A percentile compares a stretch with the other conserved stretches of the same genome.
These are phyloP conservation scores for Lachancea meyersii DNA, from an alignment of 805 yeast genomes.

Conservation along the genomic window DNA sequence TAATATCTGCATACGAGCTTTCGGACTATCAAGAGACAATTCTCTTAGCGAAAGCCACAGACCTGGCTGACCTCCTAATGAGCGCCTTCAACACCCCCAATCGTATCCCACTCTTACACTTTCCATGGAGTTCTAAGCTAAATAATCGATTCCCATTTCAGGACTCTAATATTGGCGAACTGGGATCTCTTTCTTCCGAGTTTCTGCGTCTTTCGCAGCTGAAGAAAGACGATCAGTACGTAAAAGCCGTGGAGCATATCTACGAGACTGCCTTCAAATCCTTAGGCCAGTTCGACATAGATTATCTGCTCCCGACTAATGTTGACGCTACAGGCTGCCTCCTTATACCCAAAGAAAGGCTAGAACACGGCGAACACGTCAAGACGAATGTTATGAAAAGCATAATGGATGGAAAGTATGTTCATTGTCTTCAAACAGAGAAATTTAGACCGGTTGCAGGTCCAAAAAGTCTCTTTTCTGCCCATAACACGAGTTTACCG, in stretches of 20 bases:
- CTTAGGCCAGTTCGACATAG: slow-evolving; percentile 31
- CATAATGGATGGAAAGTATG: slow-evolving; percentile 27
- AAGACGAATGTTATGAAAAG: slow-evolving; percentile 35
- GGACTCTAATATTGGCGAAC: slow-evolving; percentile 38
- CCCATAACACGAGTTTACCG: slow-evolving; percentile 17
- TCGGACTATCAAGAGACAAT: slow-evolving; percentile 34
- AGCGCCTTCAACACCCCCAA: slow-evolving; percentile 57
- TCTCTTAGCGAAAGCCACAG: slow-evolving; percentile 35
- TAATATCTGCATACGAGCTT: slow-evolving; percentile 47
- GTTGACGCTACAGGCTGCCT: slow-evolving; percentile 50
- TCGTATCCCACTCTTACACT: slow-evolving; percentile 44
- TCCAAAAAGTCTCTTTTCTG: slow-evolving; percentile 1
- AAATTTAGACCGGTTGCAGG: slow-evolving; percentile 16
- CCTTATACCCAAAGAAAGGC: slow-evolving; percentile 25
- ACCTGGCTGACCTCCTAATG: slow-evolving; percentile 43
- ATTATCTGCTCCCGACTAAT: slow-evolving; percentile 39
- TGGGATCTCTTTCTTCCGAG: slow-evolving; percentile 47
- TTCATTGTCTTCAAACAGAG: slow-evolving; percentile 32
- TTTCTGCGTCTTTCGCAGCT: slow-evolving; percentile 47
- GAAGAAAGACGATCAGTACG: slow-evolving; percentile 43
- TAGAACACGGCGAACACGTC: slow-evolving; percentile 32
- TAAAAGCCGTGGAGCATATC: slow-evolving; percentile 43
- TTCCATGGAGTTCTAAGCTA: slow-evolving; percentile 36
- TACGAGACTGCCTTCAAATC: slow-evolving; percentile 36
- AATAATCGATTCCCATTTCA: slow-evolving; percentile 36